A percentile compares a stretch with the other conserved stretches of the same genome.
These are phyloP conservation scores for Athelia sp. DNA, from an alignment of 1,284 basidiomycete species.

Conservation along the genomic window DNA sequence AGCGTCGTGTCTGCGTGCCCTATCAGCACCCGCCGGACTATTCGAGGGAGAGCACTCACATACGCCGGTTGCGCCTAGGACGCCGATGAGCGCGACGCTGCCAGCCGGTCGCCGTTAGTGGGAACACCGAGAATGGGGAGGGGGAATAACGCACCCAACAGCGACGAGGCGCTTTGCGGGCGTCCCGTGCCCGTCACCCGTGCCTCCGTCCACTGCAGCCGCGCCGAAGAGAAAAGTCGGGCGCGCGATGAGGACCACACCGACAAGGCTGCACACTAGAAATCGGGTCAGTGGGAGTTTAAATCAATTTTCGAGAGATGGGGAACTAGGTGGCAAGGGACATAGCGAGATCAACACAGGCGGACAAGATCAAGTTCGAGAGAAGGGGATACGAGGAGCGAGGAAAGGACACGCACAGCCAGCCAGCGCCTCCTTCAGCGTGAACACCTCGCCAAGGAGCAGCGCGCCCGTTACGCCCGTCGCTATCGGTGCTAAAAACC, in stretches of 20 bases:
- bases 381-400: neutral
- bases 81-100: too few relatives aligned
- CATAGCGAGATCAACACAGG: too few relatives aligned
- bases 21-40: too few relatives aligned
- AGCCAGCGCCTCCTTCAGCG: slow-evolving; percentile 53
- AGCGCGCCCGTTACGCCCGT: slow-evolving; percentile 68
- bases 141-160: slow-evolving; percentile 35
- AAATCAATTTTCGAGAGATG: neutral
- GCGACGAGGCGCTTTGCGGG: slow-evolving; percentile 43
- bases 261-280: slow-evolving; percentile 47
- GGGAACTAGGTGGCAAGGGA: too few relatives aligned
- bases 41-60: too few relatives aligned
- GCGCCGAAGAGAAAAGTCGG: slow-evolving; percentile 42
- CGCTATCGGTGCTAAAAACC: slow-evolving; percentile 61
- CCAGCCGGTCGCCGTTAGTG: too few relatives aligned
- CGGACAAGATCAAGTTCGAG: neutral
- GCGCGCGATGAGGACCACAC: slow-evolving; percentile 60
- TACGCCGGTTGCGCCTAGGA: too few relatives aligned
- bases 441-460: slow-evolving; percentile 63
- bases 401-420: slow-evolving; percentile 42
- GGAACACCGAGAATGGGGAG: neutral
- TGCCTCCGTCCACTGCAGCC: slow-evolving; percentile 11
- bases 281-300: neutral
- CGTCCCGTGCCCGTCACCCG: slow-evolving; percentile 23
- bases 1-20: slow-evolving; percentile 61